Base-by-base conservation (phyloP, 805 yeast species). In the Ogataea kodamae region DNA sequence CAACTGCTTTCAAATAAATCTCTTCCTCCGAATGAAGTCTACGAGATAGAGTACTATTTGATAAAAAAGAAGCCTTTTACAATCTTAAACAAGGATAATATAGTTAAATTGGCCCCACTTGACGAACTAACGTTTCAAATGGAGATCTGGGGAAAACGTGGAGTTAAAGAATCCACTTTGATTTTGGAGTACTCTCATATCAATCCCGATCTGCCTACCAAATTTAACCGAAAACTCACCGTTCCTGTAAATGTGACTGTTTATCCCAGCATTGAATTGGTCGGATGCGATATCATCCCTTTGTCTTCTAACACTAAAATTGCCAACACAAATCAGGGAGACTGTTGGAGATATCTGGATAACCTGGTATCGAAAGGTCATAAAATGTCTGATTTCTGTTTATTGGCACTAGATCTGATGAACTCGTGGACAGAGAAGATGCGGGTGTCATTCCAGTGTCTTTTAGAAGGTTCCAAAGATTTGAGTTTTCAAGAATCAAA, bases 381-480 rank as follows among this genome's bases (percentile, higher is more conserved):
- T 13, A 60, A 58, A 6, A 54, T 68, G 31, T 61, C 73, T 3
- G 77, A 76, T 30, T 85, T 70, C 54, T 78, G 81, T 42, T 59
- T 82, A 28, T 61, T 83, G 34, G 67, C 86, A 1, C 50, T 90
- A 9, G 97, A 92, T 54, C 59, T 92, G 37, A 71, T 87, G 44
- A 90, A 92, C 54, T 69, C 83, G 2, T 89, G 96, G 92, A 68
- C 72, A 5, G 80, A 78, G 30, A 70, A 71, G 18, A 57, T 75
- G 39, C 46, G 52, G 6, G 50, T 67, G 4, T 46, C 42, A 3
- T 45, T 62, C 28, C 52, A 42, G 18, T 46, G 53, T n/a, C 29
- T 50, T 6, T 22, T 45, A 2, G 30, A 33, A 9, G 52, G 57
- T 3, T 51, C 59, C 1, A 22, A 17, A 0, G 49, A 46, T 24